Evolutionary conservation across 2,329 filamentous ascomycete species (phyloP).

Genomic region (Cordyceps sp.): DNA sequence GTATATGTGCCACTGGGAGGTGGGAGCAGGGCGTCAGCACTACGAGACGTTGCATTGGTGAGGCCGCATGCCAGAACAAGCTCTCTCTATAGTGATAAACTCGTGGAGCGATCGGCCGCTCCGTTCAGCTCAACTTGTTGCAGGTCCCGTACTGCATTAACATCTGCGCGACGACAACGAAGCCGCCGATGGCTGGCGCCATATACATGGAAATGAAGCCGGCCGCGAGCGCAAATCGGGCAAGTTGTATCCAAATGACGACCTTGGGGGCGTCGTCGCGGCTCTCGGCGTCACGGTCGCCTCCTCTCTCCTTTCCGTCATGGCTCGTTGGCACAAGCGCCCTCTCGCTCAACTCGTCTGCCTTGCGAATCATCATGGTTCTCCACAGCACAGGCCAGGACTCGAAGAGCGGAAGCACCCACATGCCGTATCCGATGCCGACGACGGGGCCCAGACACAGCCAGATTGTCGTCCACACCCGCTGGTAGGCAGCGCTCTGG

Average conservation of each 20-base stretch:
- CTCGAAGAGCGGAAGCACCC: neutral
- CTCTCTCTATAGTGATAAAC: too few relatives aligned
- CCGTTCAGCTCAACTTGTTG: neutral
- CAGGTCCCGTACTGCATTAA: constrained; percentile 2
- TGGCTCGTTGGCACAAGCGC: neutral
- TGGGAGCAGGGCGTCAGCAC: too few relatives aligned
- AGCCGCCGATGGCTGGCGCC: constrained; percentile 1
- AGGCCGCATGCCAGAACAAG: too few relatives aligned
- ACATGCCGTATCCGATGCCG: constrained; percentile 1
- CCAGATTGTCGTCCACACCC: constrained; percentile 3
- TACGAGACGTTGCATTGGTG: too few relatives aligned
- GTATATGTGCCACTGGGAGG: too few relatives aligned
- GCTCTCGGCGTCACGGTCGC: neutral
- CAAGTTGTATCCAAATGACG: neutral
- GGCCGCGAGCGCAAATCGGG: neutral
- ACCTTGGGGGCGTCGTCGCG: neutral
- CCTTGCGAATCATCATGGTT: neutral
- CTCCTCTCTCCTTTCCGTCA: neutral
- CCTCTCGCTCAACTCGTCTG: neutral
- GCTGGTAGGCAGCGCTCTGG: neutral
- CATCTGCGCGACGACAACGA: constrained; percentile 2
- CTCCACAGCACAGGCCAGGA: constrained; percentile 2
- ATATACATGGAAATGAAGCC: neutral
- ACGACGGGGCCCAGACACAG: constrained; percentile 1
- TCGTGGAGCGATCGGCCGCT: too few relatives aligned